phyloP scores from a whole-genome alignment of 2,329 filamentous ascomycete genomes.

The Dryadomyces quercus-mongolicae region DNA sequence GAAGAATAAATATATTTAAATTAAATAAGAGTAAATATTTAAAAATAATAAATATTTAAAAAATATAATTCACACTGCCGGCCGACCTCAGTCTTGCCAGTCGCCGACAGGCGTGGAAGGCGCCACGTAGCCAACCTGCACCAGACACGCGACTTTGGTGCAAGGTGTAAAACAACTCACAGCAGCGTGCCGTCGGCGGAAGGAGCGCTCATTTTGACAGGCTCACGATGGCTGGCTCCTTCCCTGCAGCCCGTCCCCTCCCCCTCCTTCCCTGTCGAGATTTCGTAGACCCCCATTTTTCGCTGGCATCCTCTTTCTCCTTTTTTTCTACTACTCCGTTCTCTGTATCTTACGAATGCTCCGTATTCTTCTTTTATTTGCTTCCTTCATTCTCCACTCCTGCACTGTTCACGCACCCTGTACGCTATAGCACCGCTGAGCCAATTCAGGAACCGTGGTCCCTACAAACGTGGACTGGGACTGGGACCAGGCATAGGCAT shows the following conservation, averaged over 20 bases:
- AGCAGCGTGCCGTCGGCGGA: background rate
- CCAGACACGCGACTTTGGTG: background rate
- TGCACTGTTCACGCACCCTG: background rate
- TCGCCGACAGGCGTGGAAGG: background rate
- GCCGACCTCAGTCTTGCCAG: too few species aligned
- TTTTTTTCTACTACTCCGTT: background rate
- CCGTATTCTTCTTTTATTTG: background rate
- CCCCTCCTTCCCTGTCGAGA: too few species aligned
- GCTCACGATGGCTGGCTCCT: background rate
- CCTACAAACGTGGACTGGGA: background rate
- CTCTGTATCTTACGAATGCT: background rate
- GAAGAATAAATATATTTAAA: too few species aligned
- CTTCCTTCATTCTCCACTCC: background rate
- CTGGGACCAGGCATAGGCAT: background rate
- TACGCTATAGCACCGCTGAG: background rate
- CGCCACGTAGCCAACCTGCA: background rate
- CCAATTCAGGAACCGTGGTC: conserved; percentile 1
- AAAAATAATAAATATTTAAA: too few species aligned
- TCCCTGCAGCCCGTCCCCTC: background rate
- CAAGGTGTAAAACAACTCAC: background rate
- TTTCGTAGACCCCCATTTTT: too few species aligned
- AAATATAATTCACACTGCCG: too few species aligned
- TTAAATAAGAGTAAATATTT: too few species aligned
- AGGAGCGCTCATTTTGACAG: background rate
- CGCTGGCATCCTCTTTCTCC: background rate